Evolutionary conservation across 345 rosid genomes (phyloP).

Genomic region (Bretschneidera sinensis): DNA sequence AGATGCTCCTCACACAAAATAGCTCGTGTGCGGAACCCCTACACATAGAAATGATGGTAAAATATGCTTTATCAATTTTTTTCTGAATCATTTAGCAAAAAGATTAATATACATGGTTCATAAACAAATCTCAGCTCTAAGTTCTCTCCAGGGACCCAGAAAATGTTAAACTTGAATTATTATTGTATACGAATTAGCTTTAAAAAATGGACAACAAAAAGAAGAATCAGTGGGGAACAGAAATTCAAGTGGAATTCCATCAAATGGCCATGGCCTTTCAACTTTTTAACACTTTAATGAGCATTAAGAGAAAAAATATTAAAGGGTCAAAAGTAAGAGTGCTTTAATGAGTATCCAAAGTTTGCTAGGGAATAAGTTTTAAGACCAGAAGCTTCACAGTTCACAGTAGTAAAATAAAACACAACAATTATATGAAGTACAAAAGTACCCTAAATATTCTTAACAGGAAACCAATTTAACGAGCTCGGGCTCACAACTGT

Average conservation of each 20-base stretch:
- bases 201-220: conserved; percentile 13
- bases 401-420: conserved; percentile 1
- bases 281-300: conserved; percentile 25
- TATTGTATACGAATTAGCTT: background rate
- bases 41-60: too few species aligned
- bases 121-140: too few species aligned
- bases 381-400: conserved; percentile 10
- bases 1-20: too few species aligned
- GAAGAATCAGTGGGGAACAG: background rate
- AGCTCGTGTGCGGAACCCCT: too few species aligned
- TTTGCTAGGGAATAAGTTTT: background rate
- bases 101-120: too few species aligned
- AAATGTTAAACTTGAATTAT: conserved; percentile 8
- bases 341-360: conserved; percentile 41
- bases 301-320: conserved; percentile 13
- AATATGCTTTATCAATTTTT: too few species aligned
- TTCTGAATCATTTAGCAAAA: too few species aligned
- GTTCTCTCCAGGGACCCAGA: conserved; percentile 8
- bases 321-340: conserved; percentile 8
- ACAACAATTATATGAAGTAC: too few species aligned
- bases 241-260: conserved; percentile 20
- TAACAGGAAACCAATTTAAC: too few species aligned
- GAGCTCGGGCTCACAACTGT: too few species aligned
- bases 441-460: too few species aligned
- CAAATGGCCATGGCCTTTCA: conserved; percentile 11